Evolutionary conservation across 371 early-diverging fungal species (phyloP), one percentile per base, ranked within the genome.

Genomic region (Racocetra persica): DNA sequence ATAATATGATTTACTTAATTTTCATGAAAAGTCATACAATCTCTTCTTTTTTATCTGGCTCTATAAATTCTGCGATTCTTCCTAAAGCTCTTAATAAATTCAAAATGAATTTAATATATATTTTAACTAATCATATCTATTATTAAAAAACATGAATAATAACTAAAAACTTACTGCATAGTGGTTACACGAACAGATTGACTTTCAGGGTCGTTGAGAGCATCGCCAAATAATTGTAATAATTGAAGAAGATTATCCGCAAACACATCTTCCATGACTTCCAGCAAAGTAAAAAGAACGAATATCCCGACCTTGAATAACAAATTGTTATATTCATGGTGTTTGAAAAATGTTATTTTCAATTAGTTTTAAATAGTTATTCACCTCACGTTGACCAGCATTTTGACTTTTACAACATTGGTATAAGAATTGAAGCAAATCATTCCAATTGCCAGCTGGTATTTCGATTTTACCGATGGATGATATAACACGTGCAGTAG

Each of bases 201-300:
- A 77, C 94, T 94, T 84, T 96, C 97, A 11, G 95, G 94, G 81
- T 97, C 98, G 66, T 88, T 88, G 78, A 96, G 86, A n/a, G 94
- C 88, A 51, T 87, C 88, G 66, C 87, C 83, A 81, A 97, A 93
- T 7, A 97, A 84, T 10, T 90, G 87, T 82, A 95, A 90, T 45
- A 96, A 82, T 32, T 93, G 89, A 57, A 87, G 84, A 67, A 92
- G 82, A 67, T 93, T 89, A 57, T 93, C 90, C 55, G 89, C 82
- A 76, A 93, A 91, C 49, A 85, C 86, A 66, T 96, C 97, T 20
- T 93, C 90, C 81, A 95, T 91, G 2, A 92, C 92, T 80, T 96
- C 96, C 83, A 96, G 95, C 67, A 97, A 85, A 22, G 95, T 90
- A 81, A 91, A 94, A 49, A 97, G 85, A 41, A 96, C 91, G 75